Conservation (phyloP, 495 filamentous ascomycete species). For the Paragyromitra xinjiangensis region DNA sequence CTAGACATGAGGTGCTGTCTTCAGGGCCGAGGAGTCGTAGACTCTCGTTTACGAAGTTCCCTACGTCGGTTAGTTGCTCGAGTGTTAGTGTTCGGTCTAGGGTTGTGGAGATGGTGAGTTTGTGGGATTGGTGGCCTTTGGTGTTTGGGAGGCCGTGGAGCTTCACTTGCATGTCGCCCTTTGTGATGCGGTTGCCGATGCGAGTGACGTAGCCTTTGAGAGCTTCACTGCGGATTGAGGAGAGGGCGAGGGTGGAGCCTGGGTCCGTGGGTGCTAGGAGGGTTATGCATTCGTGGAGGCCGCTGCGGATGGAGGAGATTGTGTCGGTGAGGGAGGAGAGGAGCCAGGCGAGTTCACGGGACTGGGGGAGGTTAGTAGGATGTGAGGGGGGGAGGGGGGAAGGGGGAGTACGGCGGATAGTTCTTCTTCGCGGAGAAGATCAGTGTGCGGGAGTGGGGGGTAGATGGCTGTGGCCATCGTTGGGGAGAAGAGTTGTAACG, state of each 20-base stretch:
- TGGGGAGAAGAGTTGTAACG: slow-evolving; percentile 29
- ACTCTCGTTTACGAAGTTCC: slow-evolving; percentile 44
- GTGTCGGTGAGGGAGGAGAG: slow-evolving; percentile 79
- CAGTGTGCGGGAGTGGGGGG: slow-evolving; percentile 32
- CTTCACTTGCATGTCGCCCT: slow-evolving; percentile 64
- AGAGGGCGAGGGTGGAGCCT: slow-evolving; percentile 85
- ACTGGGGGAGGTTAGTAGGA: slow-evolving; percentile 13
- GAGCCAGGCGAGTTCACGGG: slow-evolving; percentile 84
- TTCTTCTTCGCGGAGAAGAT: slow-evolving; percentile 48
- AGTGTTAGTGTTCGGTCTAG: slow-evolving; percentile 33
- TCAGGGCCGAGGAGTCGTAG: slow-evolving; percentile 25
- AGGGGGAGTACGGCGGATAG: slow-evolving; percentile 49
- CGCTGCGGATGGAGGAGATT: slow-evolving; percentile 77
- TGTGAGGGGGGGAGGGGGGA: not conserved
- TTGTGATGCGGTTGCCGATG: slow-evolving; percentile 77
- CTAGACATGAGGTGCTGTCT: slow-evolving; percentile 8
- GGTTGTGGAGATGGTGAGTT: slow-evolving; percentile 31
- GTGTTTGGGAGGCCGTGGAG: slow-evolving; percentile 42
- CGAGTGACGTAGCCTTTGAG: slow-evolving; percentile 92
- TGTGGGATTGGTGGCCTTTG: slow-evolving; percentile 34
- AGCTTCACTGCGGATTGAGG: slow-evolving; percentile 83
- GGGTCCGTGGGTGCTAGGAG: slow-evolving; percentile 83
- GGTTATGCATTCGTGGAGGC: slow-evolving; percentile 85
- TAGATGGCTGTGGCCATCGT: slow-evolving; percentile 46
- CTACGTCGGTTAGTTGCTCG: slow-evolving; percentile 54